Percentiles rank a stretch among this genome's conserved stretches.
These are phyloP conservation scores for Cryptococcus floricola DNA, from an alignment of 1,284 basidiomycete genomes.

Conservation along the genomic window DNA sequence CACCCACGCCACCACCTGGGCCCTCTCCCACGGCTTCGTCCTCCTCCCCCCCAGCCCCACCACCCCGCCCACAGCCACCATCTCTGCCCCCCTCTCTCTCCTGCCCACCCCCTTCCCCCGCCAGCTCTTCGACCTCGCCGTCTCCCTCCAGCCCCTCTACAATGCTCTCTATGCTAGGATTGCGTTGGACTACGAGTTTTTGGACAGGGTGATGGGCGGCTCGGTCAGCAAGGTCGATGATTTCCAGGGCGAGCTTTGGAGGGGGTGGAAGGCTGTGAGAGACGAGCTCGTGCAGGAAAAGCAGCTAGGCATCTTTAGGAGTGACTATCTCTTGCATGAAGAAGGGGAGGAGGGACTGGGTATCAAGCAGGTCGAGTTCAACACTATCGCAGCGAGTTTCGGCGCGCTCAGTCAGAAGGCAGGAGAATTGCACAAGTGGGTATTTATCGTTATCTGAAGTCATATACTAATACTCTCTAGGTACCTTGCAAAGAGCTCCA, in stretches of 20 bases:
- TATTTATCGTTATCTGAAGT: constrained; percentile 3
- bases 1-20: constrained; percentile 71
- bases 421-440: constrained; percentile 72
- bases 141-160: constrained; percentile 69
- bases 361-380: constrained; percentile 97
- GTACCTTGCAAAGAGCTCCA: constrained; percentile 63
- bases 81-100: constrained; percentile 84
- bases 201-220: constrained; percentile 77
- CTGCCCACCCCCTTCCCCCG: constrained; percentile 85
- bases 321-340: constrained; percentile 88
- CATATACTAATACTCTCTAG: constrained; percentile 47
- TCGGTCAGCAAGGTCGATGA: constrained; percentile 79
- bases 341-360: constrained; percentile 41
- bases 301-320: constrained; percentile 89
- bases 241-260: constrained; percentile 82
- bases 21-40: constrained; percentile 76
- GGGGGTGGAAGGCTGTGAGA: constrained; percentile 71
- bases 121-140: constrained; percentile 63
- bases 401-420: constrained; percentile 73
- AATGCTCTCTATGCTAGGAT: constrained; percentile 82
- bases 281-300: constrained; percentile 64
- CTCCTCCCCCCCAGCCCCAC: constrained; percentile 70
- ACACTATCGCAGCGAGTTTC: constrained; percentile 92
- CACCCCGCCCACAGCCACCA: constrained; percentile 64
- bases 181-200: constrained; percentile 72